phyloP scores from a whole-genome alignment of 2,329 filamentous ascomycete genomes.

The Aureobasidium sp. region DNA sequence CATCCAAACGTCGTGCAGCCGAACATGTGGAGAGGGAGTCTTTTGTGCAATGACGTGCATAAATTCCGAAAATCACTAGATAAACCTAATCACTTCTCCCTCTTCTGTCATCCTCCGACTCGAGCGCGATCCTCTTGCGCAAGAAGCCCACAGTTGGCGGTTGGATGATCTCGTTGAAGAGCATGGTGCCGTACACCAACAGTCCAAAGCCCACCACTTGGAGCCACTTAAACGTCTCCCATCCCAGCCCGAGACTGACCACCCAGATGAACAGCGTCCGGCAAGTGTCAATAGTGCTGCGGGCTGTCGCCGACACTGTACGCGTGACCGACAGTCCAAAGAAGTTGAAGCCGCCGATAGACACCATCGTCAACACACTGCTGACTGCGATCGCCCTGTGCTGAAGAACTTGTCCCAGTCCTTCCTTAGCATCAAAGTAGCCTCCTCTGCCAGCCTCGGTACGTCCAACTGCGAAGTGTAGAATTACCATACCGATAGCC shows the following conservation, averaged over 20 bases:
- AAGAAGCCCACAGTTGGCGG: slow-evolving; percentile 4
- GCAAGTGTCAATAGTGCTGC: slow-evolving; percentile 95
- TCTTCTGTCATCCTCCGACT: not conserved
- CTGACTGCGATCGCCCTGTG: slow-evolving; percentile 66
- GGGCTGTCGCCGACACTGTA: slow-evolving; percentile 80
- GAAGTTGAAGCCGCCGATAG: slow-evolving; percentile 97
- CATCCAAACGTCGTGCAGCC: not conserved
- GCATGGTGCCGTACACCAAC: slow-evolving; percentile 90
- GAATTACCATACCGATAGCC: slow-evolving; percentile 65
- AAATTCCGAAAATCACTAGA: not conserved
- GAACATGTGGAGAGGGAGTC: not conserved
- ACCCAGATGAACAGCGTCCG: slow-evolving; percentile 98
- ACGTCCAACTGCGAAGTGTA: slow-evolving; percentile 70
- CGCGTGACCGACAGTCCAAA: slow-evolving; percentile 93
- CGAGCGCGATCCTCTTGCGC: slow-evolving; percentile 10
- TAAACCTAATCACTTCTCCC: not conserved
- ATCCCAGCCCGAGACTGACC: slow-evolving; percentile 83
- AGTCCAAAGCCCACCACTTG: slow-evolving; percentile 84
- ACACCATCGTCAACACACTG: slow-evolving; percentile 90
- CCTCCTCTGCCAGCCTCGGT: slow-evolving; percentile 69
- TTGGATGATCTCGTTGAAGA: slow-evolving; percentile 68
- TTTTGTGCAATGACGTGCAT: slow-evolving; percentile 14
- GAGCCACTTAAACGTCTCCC: slow-evolving; percentile 97
- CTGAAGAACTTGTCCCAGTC: slow-evolving; percentile 70
- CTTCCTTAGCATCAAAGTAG: slow-evolving; percentile 85